Evolutionary conservation across 129 eudicot species (phyloP).

Genomic region (Flaveria ramosissima): DNA sequence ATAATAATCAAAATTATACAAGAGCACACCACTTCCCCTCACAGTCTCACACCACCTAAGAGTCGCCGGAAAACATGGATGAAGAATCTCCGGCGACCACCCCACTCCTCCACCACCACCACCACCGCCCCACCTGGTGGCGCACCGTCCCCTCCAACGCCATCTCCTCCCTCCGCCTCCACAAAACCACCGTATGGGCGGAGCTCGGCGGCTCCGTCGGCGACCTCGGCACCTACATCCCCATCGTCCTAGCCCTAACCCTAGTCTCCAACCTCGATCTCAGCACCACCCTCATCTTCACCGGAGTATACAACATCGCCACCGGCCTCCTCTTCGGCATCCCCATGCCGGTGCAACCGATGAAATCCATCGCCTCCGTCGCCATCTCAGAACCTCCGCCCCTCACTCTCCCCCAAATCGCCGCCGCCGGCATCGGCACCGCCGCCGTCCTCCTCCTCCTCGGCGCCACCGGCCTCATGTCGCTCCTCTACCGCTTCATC

Average conservation of each 20-base stretch:
- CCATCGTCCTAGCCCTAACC: conserved; percentile 70
- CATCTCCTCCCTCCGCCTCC: conserved; percentile 52
- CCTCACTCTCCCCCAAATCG: conserved; percentile 64
- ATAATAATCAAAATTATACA: neutral
- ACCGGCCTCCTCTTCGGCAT: conserved; percentile 69
- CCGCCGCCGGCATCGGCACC: conserved; percentile 72
- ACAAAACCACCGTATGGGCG: conserved; percentile 54
- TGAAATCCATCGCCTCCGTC: conserved; percentile 85
- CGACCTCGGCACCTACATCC: conserved; percentile 85
- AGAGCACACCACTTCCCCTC: neutral
- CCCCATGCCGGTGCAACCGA: conserved; percentile 88
- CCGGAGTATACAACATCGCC: conserved; percentile 64
- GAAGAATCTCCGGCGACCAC: conserved; percentile 45
- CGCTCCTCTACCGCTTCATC: conserved; percentile 54
- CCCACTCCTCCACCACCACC: conserved; percentile 48
- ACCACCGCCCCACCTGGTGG: conserved; percentile 44
- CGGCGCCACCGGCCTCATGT: conserved; percentile 79
- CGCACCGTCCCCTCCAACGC: conserved; percentile 36
- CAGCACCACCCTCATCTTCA: conserved; percentile 72
- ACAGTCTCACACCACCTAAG: neutral
- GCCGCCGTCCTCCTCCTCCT: conserved; percentile 63
- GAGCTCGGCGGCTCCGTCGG: conserved; percentile 81
- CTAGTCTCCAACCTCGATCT: conserved; percentile 71
- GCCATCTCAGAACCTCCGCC: conserved; percentile 67
- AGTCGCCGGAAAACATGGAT: conserved; percentile 27